Evolutionary conservation across 2,329 filamentous ascomycete genomes (phyloP), one percentile per base, ranked within the genome.

Genomic region (Xylariaceae sp.): DNA sequence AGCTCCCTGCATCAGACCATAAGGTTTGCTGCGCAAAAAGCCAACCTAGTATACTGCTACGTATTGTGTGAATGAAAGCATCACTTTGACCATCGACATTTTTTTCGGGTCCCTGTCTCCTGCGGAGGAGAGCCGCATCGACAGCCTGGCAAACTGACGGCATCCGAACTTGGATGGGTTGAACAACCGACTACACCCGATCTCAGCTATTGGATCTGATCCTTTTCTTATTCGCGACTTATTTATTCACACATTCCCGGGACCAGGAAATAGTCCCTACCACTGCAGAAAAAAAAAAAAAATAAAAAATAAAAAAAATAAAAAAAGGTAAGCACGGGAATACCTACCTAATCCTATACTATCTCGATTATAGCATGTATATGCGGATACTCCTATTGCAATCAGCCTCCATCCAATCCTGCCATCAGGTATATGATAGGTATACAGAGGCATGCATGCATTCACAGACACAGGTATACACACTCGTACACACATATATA

Each of bases 91-190:
- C 14, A 37, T 37, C 32, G 32, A 37, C 12, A 12, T 37, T 37
- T 37, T 37, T 37, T 37, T 10, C 21, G 21, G 42, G 40, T 52
- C 44, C 40, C 41, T 48, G 26, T 41, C 48, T 44, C 54, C 23
- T 47, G 40, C 50, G 57, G 50, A 52, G 60, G 52, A 57, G 60
- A 62, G 60, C 60, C 60, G 60, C 60, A 62, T 60, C 52, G 54
- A 62, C 57, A 58, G 50, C 52, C 54, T 60, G 54, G 52, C 60
- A 48, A 52, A 48, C 32, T 7, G 32, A 60, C 54, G 49, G 54
- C 52, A 52, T 50, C 60, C 60, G 53, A 56, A 60, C 54, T 58
- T 62, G 57, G 60, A 52, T 56, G 60, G 57, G 60, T 62, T n/a
- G n/a, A n/a, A n/a, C 60, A 57, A 62, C 60, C 45, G 40, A 37